Evolutionary conservation across 371 early-diverging fungal genomes (phyloP).

Genomic region (Chytridiales sp.): DNA sequence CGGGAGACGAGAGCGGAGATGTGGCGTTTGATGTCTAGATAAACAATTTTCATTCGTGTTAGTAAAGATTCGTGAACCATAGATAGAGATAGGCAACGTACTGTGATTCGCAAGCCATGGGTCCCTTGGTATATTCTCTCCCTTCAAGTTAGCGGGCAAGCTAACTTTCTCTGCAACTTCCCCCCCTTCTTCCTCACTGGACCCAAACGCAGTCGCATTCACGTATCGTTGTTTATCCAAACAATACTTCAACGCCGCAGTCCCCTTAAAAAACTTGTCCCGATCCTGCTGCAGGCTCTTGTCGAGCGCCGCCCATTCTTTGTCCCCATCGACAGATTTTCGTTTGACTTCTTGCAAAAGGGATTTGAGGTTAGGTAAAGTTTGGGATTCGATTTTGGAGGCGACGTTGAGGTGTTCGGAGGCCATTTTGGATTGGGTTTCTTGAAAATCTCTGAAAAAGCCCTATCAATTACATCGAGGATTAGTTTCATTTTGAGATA

Average conservation of each 20-base stretch:
- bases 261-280: slow-evolving; percentile 33
- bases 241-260: slow-evolving; percentile 20
- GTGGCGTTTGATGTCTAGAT: slow-evolving; percentile 36
- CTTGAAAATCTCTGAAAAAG: slow-evolving; percentile 41
- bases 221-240: too few species aligned
- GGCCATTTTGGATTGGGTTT: slow-evolving; percentile 44
- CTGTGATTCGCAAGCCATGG: slow-evolving; percentile 41
- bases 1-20: slow-evolving; percentile 31
- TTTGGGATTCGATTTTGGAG: slow-evolving; percentile 34
- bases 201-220: too few species aligned
- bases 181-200: too few species aligned
- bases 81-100: slow-evolving; percentile 2
- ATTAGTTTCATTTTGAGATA: not conserved
- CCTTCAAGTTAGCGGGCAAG: too few species aligned
- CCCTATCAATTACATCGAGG: not conserved
- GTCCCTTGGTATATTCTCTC: slow-evolving; percentile 32
- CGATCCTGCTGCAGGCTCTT: slow-evolving; percentile 31
- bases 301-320: slow-evolving; percentile 43
- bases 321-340: slow-evolving; percentile 33
- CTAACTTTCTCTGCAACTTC: too few species aligned
- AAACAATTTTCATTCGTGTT: not conserved
- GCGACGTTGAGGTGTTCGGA: slow-evolving; percentile 37
- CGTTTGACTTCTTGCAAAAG: slow-evolving; percentile 31
- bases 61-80: not conserved
- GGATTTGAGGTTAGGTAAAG: slow-evolving; percentile 41